Base-by-base conservation (phyloP, 257 asterid species). In the Ballota nigra region DNA sequence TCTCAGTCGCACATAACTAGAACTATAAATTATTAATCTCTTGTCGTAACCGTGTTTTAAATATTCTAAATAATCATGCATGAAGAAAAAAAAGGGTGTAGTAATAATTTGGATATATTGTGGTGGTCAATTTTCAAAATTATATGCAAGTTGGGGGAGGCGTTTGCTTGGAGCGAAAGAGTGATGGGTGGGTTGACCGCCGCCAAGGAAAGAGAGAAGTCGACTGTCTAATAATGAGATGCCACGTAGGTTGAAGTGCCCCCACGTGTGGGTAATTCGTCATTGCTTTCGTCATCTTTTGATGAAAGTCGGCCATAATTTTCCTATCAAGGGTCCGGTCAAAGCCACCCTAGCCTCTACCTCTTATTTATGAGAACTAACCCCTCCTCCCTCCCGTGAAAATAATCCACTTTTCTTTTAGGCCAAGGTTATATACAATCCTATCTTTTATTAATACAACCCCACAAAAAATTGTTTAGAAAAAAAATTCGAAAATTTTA, bases 281-380 rank as follows among this genome's bases (percentile, higher is more conserved):
- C 87, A 83, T 29, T 78, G 87, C 87, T 43, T 75, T 23, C 82
- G 83, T 68, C 87, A 83, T 4, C 62, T 23, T 5, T 18, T 8
- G 2, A 59, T 56, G 49, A 33, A 70, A n/a, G 78, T 71, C 77
- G 74, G n/a, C 63, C 66, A 45, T 20, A 20, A 59, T 20, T 26
- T 58, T 70, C 23, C 28, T 24, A 11, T 26, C 29, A 40, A 0
- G 34, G 18, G 26, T 31, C 55, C 3, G 15, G 55, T 71, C 76
- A 71, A 71, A 20, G 63, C 52, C 53, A n/a, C n/a, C n/a, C n/a
- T n/a, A n/a, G 20, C 36, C 11, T 3, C n/a, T 40, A 4, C 34
- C 6, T 18, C 23, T n/a, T 28, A 43, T 8, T 5, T 29, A 34
- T 33, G 41, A 38, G 9, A 38, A 31, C 1, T 31, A 31, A 31